Conservation (phyloP, 108 stramenopile genomes). For the Discostella pseudostelligera region DNA sequence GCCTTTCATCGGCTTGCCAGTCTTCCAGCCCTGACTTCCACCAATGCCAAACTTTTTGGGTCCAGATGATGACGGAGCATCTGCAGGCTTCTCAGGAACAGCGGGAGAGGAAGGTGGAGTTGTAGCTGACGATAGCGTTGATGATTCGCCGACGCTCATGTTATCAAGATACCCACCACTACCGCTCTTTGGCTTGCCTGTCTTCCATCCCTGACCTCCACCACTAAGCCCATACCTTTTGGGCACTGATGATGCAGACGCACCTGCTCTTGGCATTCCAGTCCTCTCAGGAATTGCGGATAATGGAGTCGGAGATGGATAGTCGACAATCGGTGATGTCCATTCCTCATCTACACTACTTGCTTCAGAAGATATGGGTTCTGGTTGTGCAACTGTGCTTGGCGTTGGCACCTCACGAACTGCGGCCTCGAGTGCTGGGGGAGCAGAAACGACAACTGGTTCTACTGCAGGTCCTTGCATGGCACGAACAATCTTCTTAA, state of each 20-base stretch:
- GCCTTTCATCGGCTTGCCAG: no score
- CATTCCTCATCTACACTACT: no score
- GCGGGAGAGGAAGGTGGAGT: no score
- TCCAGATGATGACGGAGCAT: no score
- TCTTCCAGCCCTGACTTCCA: no score
- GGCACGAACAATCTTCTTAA: slow-evolving; percentile 15
- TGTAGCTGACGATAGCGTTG: no score
- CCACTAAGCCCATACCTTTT: slow-evolving; percentile 1
- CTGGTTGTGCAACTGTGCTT: not conserved
- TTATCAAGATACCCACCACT: slow-evolving; percentile 10
- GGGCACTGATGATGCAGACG: not conserved
- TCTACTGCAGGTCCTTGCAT: not conserved
- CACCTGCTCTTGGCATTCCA: slow-evolving; percentile 1
- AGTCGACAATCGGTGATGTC: not conserved
- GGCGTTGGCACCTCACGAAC: not conserved
- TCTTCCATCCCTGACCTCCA: slow-evolving; percentile 2
- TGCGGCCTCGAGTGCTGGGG: not conserved
- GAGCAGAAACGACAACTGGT: not conserved
- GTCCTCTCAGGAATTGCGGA: not conserved
- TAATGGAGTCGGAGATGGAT: not conserved
- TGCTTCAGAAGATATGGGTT: no score
- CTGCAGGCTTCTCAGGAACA: no score
- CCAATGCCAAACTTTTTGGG: no score
- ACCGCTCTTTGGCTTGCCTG: slow-evolving; percentile 9
- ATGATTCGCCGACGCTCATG: not conserved